phyloP scores from a whole-genome alignment of 2,329 filamentous ascomycete genomes.

The Cryphonectria nitschkei region DNA sequence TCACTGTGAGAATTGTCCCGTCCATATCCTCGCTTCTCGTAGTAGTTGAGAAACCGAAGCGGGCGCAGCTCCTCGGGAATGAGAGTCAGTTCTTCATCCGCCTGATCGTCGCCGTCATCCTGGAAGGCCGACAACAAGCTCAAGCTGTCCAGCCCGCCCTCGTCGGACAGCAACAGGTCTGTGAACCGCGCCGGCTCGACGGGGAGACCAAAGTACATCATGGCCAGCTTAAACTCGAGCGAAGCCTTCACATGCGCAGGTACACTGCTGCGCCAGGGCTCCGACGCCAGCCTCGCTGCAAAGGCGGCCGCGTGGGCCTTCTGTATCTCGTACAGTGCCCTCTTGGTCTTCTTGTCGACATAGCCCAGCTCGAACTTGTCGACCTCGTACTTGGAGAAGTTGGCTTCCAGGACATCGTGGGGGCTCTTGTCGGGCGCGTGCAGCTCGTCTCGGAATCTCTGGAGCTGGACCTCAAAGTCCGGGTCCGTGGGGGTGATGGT shows the following conservation, averaged over 20 bases:
- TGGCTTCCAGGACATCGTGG: slow-evolving; percentile 13
- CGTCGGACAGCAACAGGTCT: slow-evolving; percentile 18
- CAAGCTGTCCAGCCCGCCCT: slow-evolving; percentile 18
- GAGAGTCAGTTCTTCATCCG: slow-evolving; percentile 31
- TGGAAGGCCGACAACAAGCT: slow-evolving; percentile 22
- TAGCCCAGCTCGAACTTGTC: slow-evolving; percentile 22
- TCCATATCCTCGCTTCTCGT: slow-evolving; percentile 26
- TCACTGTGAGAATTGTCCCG: slow-evolving; percentile 23
- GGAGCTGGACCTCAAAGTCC: background rate
- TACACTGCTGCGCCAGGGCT: slow-evolving; percentile 4
- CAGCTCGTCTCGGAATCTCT: slow-evolving; percentile 10
- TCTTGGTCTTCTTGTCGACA: slow-evolving; percentile 16
- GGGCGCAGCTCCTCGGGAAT: slow-evolving; percentile 26
- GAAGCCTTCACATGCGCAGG: background rate
- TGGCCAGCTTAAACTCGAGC: slow-evolving; percentile 47
- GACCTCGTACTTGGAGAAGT: slow-evolving; percentile 20
- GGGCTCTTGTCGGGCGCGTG: slow-evolving; percentile 8
- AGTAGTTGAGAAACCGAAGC: slow-evolving; percentile 30
- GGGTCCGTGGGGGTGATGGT: slow-evolving; percentile 9
- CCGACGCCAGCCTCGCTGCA: background rate
- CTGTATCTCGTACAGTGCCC: slow-evolving; percentile 13
- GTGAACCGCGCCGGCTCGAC: slow-evolving; percentile 45
- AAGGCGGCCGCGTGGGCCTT: slow-evolving; percentile 12
- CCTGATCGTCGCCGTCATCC: slow-evolving; percentile 28
- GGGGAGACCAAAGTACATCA: slow-evolving; percentile 52